Conservation (phyloP, 805 yeast genomes). For the Candida arabinofermentans region DNA sequence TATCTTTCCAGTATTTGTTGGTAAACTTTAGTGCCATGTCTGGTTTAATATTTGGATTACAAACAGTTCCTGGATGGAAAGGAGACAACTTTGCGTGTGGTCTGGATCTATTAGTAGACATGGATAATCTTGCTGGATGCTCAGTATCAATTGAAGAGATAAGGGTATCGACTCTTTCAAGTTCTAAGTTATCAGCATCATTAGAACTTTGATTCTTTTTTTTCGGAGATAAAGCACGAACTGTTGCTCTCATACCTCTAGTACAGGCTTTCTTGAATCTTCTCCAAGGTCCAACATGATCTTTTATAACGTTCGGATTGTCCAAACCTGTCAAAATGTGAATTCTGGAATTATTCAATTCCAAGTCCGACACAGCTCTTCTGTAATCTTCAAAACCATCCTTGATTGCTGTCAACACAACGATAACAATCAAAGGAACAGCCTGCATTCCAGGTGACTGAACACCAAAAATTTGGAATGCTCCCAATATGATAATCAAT, state of each 20-base stretch:
- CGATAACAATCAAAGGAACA: slow-evolving; percentile 79
- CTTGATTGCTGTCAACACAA: slow-evolving; percentile 65
- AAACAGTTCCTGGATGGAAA: slow-evolving; percentile 27
- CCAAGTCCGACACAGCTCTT: slow-evolving; percentile 59
- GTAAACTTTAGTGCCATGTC: slow-evolving; percentile 30
- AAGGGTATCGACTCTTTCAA: slow-evolving; percentile 11
- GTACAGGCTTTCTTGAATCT: slow-evolving; percentile 55
- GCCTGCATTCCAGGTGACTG: slow-evolving; percentile 69
- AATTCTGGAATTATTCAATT: slow-evolving; percentile 62
- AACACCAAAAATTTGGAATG: slow-evolving; percentile 70
- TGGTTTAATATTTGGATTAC: slow-evolving; percentile 30
- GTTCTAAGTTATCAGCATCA: slow-evolving; percentile 2
- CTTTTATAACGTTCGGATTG: slow-evolving; percentile 56
- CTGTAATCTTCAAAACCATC: slow-evolving; percentile 78
- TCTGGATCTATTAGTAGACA: slow-evolving; percentile 14
- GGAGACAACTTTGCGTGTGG: slow-evolving; percentile 16
- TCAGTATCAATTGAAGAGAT: slow-evolving; percentile 10
- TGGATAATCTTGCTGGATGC: slow-evolving; percentile 8
- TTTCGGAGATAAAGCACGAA: slow-evolving; percentile 7
- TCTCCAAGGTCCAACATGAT: slow-evolving; percentile 61
- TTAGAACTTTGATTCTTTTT: slow-evolving; percentile 5
- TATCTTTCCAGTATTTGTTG: slow-evolving; percentile 55
- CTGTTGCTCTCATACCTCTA: slow-evolving; percentile 18
- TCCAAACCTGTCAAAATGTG: slow-evolving; percentile 49
- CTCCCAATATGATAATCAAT: slow-evolving; percentile 51